Conservation (phyloP, 352 stramenopile species). For the Phytophthora sp. region DNA sequence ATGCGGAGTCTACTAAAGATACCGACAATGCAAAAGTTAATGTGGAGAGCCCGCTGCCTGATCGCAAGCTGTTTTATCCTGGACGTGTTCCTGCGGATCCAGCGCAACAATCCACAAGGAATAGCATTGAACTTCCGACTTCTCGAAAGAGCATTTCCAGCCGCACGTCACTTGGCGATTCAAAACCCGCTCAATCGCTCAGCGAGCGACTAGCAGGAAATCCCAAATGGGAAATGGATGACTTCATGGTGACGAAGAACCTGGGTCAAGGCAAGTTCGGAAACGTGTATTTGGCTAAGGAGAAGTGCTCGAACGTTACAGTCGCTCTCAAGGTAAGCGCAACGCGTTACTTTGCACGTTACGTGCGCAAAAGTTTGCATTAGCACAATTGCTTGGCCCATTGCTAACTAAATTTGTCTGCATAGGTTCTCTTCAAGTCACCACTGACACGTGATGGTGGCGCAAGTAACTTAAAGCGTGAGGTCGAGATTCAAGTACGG, state of each 20-base stretch:
- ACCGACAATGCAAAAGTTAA: neutral
- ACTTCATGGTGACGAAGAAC: conserved; percentile 82
- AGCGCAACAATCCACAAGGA: conserved; percentile 16
- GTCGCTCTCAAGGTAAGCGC: conserved; percentile 84
- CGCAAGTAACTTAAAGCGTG: conserved; percentile 71
- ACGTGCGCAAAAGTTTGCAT: too few relatives aligned
- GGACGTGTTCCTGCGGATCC: conserved; percentile 49
- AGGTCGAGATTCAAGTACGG: conserved; percentile 85
- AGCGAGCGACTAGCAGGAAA: conserved; percentile 56
- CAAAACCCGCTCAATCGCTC: conserved; percentile 42
- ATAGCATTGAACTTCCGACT: conserved; percentile 9
- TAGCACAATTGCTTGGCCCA: neutral
- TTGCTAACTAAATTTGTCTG: conserved; percentile 4
- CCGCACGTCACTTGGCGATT: conserved; percentile 56
- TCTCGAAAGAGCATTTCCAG: conserved; percentile 30
- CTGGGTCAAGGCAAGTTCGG: conserved; percentile 88
- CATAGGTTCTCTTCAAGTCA: conserved; percentile 74
- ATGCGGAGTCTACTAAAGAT: neutral
- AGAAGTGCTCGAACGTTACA: conserved; percentile 65
- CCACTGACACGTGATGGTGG: conserved; percentile 61
- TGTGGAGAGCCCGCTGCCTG: neutral
- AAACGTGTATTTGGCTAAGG: conserved; percentile 84
- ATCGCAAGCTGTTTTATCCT: conserved; percentile 33
- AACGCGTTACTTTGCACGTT: too few relatives aligned
- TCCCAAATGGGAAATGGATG: conserved; percentile 75